These are phyloP conservation scores for Floccularia luteovirens DNA, from an alignment of 768 basidiomycete species.

Conservation along the genomic window DNA sequence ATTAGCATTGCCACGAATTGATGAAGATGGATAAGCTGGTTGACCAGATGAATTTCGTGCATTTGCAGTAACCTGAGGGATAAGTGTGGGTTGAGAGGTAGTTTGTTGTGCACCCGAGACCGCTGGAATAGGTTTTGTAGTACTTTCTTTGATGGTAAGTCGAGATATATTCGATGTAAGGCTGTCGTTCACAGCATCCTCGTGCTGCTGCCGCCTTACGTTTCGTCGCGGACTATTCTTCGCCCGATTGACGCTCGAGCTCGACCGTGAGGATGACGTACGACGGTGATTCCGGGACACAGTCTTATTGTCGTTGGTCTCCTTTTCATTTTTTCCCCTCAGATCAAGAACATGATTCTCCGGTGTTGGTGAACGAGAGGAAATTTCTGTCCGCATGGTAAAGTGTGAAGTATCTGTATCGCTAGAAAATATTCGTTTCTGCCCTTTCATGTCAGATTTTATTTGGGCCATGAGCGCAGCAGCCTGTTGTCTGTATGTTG, in stretches of 20 bases:
- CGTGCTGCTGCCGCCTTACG: too few species aligned
- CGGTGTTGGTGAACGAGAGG: conserved; percentile 9
- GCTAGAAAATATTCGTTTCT: conserved; percentile 64
- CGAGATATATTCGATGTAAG: too few species aligned
- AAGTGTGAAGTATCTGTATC: conserved; percentile 44
- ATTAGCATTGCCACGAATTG: conserved; percentile 42
- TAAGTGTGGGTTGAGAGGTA: too few species aligned
- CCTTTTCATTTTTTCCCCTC: conserved; percentile 17
- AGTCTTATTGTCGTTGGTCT: conserved; percentile 17
- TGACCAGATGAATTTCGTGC: conserved; percentile 19
- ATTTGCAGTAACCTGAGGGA: too few species aligned
- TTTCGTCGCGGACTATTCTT: too few species aligned
- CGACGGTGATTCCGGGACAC: conserved; percentile 20
- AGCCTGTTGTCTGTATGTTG: conserved; percentile 69
- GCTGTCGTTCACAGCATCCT: too few species aligned
- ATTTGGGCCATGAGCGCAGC: conserved; percentile 82
- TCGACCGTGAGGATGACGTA: conserved; percentile 24
- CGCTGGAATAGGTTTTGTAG: too few species aligned
- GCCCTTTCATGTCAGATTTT: conserved; percentile 67
- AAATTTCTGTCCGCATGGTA: conserved; percentile 9
- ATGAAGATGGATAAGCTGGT: conserved; percentile 43
- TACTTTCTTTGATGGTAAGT: too few species aligned
- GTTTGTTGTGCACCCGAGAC: too few species aligned
- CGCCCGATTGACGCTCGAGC: too few species aligned
- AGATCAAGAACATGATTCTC: not conserved